Evolutionary conservation across 306 rosid species (phyloP).

Genomic region (Hippophae rhamnoides): DNA sequence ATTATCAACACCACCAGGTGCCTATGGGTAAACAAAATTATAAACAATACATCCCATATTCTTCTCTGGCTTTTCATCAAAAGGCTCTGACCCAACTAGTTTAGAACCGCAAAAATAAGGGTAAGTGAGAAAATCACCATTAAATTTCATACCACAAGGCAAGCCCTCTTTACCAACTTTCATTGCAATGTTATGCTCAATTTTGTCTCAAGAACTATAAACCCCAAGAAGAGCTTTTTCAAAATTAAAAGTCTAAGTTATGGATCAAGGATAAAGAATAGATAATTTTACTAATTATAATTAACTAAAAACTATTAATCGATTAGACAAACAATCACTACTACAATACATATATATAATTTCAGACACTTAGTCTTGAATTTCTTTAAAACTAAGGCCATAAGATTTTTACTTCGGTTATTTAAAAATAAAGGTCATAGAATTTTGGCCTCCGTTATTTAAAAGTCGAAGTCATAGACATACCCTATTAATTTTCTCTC

Average conservation of each 20-base stretch:
- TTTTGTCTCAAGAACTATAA: slow-evolving; percentile 37
- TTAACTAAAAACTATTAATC: too few relatives aligned
- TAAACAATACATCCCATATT: slow-evolving; percentile 3
- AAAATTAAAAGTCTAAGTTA: slow-evolving; percentile 11
- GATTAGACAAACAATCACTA: too few relatives aligned
- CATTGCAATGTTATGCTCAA: slow-evolving; percentile 35
- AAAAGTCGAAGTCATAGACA: too few relatives aligned
- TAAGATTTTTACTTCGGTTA: too few relatives aligned
- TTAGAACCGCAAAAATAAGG: slow-evolving; percentile 34
- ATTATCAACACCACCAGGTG: slow-evolving; percentile 20
- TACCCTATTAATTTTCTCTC: too few relatives aligned
- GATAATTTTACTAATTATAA: too few relatives aligned
- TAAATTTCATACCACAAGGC: slow-evolving; percentile 22
- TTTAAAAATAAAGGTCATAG: too few relatives aligned
- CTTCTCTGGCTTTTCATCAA: background rate
- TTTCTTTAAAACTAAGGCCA: too few relatives aligned
- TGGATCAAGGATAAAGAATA: slow-evolving; percentile 10
- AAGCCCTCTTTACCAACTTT: slow-evolving; percentile 33
- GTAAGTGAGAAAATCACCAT: slow-evolving; percentile 28
- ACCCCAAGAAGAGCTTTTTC: slow-evolving; percentile 28
- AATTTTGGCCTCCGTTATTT: too few relatives aligned
- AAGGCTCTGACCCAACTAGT: slow-evolving; percentile 15
- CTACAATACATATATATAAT: too few relatives aligned
- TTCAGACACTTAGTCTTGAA: too few relatives aligned
- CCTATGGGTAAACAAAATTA: slow-evolving; percentile 30